Conservation (phyloP, 2,329 filamentous ascomycete genomes). For the Aureobasidium mangrovei region DNA sequence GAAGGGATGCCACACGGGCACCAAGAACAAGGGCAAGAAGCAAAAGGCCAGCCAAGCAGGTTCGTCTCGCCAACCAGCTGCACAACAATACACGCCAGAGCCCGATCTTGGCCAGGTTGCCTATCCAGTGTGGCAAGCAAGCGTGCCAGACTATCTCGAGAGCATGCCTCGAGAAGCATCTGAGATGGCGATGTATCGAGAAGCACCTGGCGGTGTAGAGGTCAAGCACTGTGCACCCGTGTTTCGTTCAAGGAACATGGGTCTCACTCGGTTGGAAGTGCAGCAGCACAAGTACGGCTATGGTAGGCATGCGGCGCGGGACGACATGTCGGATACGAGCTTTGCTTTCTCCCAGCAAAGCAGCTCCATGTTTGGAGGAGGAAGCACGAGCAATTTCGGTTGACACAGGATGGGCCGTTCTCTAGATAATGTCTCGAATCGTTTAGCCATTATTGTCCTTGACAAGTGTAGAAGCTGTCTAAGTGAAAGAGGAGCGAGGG, state of each 20-base stretch:
- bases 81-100: background rate
- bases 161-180: conserved; percentile 5
- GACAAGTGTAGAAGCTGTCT: too few relatives aligned
- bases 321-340: conserved; percentile 1
- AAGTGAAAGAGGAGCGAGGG: background rate
- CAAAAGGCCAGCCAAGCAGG: background rate
- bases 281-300: background rate
- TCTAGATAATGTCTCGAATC: background rate
- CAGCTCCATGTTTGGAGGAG: conserved; percentile 2
- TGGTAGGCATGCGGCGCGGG: background rate
- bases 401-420: background rate
- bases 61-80: background rate
- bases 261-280: background rate
- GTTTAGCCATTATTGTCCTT: too few relatives aligned
- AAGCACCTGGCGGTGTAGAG: too few relatives aligned
- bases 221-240: too few relatives aligned
- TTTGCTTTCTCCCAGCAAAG: conserved; percentile 6
- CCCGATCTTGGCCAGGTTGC: background rate
- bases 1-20: background rate
- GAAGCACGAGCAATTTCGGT: conserved; percentile 6
- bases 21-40: conserved; percentile 5
- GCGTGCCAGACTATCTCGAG: background rate
- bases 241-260: too few relatives aligned
- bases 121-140: conserved; percentile 2
- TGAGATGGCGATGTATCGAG: background rate